A percentile compares a stretch with the other conserved stretches of the same genome.
Evolutionary conservation across 257 asterid species (phyloP).

Genomic region (Gentiana straminea): DNA sequence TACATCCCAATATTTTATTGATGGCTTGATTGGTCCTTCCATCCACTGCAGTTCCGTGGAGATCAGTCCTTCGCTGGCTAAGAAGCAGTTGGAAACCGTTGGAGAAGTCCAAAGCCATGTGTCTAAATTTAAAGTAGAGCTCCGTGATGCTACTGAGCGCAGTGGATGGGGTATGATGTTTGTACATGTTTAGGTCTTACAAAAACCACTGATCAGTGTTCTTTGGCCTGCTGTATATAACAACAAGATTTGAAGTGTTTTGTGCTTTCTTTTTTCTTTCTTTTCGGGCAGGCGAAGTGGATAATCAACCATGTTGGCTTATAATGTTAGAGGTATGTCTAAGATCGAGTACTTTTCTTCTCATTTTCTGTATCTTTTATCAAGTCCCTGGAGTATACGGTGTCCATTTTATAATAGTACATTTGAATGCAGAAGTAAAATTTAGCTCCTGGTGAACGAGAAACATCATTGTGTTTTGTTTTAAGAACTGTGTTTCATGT

Average conservation of each 20-base stretch:
- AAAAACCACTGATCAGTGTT: not conserved
- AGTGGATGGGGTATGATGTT: constrained; percentile 78
- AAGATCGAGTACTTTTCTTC: not conserved
- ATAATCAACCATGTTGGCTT: constrained; percentile 94
- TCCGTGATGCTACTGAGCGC: constrained; percentile 90
- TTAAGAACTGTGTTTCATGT: too few species aligned
- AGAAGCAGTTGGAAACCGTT: constrained; percentile 79
- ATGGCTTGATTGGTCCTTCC: constrained; percentile 12
- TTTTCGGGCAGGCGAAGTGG: constrained; percentile 53
- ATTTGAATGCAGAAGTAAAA: not conserved
- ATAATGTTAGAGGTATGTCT: constrained; percentile 83
- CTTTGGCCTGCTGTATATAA: not conserved
- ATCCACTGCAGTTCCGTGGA: constrained; percentile 77
- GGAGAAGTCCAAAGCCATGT: constrained; percentile 69
- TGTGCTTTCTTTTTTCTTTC: not conserved
- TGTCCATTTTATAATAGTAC: too few species aligned
- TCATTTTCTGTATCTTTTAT: not conserved
- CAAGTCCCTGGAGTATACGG: too few species aligned
- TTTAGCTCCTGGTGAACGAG: too few species aligned
- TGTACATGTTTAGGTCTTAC: constrained; percentile 8
- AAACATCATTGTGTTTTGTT: too few species aligned
- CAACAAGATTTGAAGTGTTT: not conserved
- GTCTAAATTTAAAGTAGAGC: constrained; percentile 65
- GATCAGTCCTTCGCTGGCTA: constrained; percentile 88
- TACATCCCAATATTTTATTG: not conserved